Percentiles rank a stretch among this genome's conserved stretches.
phyloP scores from a whole-genome alignment of 768 basidiomycete genomes.

The Tulasnella sp. region DNA sequence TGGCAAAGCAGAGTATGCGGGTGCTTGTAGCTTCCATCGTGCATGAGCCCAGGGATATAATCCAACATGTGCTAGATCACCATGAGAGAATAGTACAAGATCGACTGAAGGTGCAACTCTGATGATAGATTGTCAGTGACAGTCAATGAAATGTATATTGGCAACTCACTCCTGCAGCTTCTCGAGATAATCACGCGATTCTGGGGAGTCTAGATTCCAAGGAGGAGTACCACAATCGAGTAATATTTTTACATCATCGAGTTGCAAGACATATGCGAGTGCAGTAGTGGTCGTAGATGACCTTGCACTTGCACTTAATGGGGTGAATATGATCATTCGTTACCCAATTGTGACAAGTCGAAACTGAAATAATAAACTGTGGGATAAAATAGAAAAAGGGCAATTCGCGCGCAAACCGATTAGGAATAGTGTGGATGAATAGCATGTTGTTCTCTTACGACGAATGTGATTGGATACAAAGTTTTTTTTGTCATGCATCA shows the following conservation, averaged over 20 bases:
- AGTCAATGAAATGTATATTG: background rate
- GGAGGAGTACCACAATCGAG: slow-evolving; percentile 92
- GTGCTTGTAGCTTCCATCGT: slow-evolving; percentile 75
- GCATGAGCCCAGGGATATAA: slow-evolving; percentile 88
- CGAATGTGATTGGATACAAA: too few species aligned
- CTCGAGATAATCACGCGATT: slow-evolving; percentile 39
- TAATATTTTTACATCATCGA: slow-evolving; percentile 87
- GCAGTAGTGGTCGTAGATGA: slow-evolving; percentile 44
- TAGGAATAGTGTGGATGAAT: too few species aligned
- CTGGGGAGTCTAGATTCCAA: slow-evolving; percentile 51
- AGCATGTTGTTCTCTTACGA: too few species aligned
- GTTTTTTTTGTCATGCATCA: too few species aligned
- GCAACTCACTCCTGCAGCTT: slow-evolving; percentile 50
- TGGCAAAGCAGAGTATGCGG: slow-evolving; percentile 87
- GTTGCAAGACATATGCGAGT: slow-evolving; percentile 74
- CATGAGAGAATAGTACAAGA: slow-evolving; percentile 88
- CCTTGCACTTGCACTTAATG: slow-evolving; percentile 73
- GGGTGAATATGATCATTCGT: slow-evolving; percentile 89
- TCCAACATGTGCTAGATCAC: slow-evolving; percentile 77
- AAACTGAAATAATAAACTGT: too few species aligned
- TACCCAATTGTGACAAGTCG: background rate
- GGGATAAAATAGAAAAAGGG: too few species aligned
- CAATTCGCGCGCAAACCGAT: too few species aligned
- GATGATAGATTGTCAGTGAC: background rate
- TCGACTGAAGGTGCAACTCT: slow-evolving; percentile 55